Percentiles rank a stretch among this genome's conserved stretches.
Conservation (phyloP, 2,329 filamentous ascomycete species). For the Neoscytalidium dimidiatum region DNA sequence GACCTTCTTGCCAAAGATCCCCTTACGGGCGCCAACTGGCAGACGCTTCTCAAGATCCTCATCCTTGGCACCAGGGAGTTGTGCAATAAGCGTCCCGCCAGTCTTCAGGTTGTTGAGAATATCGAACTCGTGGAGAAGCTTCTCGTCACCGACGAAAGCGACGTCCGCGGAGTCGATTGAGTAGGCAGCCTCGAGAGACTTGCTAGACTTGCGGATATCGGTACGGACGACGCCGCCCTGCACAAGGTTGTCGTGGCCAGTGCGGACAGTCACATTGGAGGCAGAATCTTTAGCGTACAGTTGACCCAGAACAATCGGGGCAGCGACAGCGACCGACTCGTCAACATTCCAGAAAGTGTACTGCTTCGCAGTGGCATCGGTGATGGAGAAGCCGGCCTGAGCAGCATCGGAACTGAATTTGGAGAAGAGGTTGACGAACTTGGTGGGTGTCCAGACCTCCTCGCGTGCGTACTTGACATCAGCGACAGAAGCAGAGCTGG, state of each 20-base stretch:
- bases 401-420: conserved; percentile 41
- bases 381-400: conserved; percentile 53
- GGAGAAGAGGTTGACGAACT: conserved; percentile 51
- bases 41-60: conserved; percentile 90
- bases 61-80: conserved; percentile 76
- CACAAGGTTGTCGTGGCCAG: conserved; percentile 62
- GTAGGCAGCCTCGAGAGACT: conserved; percentile 82
- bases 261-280: conserved; percentile 62
- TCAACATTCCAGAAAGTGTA: conserved; percentile 95
- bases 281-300: conserved; percentile 62
- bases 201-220: conserved; percentile 81
- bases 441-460: conserved; percentile 63
- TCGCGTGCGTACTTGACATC: conserved; percentile 90
- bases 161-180: conserved; percentile 77
- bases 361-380: conserved; percentile 68
- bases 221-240: conserved; percentile 79
- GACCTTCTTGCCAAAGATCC: conserved; percentile 68
- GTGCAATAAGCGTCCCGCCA: conserved; percentile 73
- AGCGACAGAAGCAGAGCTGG: conserved; percentile 56
- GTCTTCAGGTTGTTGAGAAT: conserved; percentile 69
- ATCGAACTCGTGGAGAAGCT: conserved; percentile 76
- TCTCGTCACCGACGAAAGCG: conserved; percentile 75
- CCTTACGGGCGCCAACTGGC: conserved; percentile 68
- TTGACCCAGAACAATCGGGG: conserved; percentile 64
- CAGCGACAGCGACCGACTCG: conserved; percentile 65